These are phyloP conservation scores for Colletotrichum euphorbiae DNA, from an alignment of 2,329 filamentous ascomycete genomes.

Conservation along the genomic window DNA sequence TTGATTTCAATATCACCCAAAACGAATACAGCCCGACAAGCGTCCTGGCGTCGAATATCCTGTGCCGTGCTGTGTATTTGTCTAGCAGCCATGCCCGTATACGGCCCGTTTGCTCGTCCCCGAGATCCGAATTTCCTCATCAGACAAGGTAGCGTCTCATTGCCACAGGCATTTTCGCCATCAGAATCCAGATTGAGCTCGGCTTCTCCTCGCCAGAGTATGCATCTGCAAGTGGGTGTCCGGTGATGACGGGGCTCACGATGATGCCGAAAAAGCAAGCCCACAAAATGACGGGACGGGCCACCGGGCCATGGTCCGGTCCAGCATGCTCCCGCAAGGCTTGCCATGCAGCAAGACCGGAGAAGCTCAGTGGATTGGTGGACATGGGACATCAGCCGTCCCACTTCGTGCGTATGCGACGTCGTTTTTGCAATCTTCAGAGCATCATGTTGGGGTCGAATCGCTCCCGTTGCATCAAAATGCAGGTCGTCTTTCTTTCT, in stretches of 20 bases:
- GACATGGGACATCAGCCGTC: neutral
- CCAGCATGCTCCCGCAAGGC: neutral
- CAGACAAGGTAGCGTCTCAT: neutral
- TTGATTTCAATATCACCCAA: too few species aligned
- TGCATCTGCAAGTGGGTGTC: neutral
- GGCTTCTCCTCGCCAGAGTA: slow-evolving; percentile 2
- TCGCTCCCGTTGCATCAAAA: slow-evolving; percentile 3
- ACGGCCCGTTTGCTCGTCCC: too few species aligned
- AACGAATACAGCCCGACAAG: too few species aligned
- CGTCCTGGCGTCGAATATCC: too few species aligned
- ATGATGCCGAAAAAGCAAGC: neutral
- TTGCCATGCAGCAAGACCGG: neutral
- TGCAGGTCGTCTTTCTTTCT: neutral
- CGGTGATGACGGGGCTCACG: neutral
- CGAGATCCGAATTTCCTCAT: too few species aligned
- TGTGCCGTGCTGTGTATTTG: too few species aligned
- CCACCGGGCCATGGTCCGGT: neutral
- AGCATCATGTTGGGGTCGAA: neutral
- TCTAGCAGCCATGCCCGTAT: too few species aligned
- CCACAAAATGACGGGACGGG: neutral
- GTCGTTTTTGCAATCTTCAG: neutral
- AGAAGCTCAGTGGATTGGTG: neutral
- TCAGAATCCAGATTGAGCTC: neutral
- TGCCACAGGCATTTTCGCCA: neutral
- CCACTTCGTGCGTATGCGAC: slow-evolving; percentile 4